Evolutionary conservation across 345 rosid species (phyloP).

Genomic region (Syzygium oleosum): DNA sequence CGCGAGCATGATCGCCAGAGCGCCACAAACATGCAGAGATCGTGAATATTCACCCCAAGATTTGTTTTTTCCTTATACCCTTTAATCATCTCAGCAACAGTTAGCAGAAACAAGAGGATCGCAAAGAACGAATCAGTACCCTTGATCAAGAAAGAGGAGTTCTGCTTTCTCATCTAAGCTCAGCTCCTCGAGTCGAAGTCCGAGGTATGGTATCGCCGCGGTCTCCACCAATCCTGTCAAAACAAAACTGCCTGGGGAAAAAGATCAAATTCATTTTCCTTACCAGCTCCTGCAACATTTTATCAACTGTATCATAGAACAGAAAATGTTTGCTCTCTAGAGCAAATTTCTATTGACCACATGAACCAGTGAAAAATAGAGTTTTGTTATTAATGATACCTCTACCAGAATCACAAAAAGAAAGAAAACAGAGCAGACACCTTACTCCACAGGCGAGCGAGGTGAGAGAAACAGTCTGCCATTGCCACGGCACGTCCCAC

Average conservation of each 20-base stretch:
- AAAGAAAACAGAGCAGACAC: conserved; percentile 10
- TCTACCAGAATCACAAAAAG: neutral
- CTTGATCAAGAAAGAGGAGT: conserved; percentile 66
- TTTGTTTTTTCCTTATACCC: neutral
- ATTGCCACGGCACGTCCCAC: conserved; percentile 95
- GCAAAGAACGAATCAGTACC: conserved; percentile 24
- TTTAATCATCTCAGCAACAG: neutral
- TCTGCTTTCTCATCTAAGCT: conserved; percentile 85
- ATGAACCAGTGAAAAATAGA: neutral
- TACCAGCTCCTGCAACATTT: neutral
- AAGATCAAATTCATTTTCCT: conserved; percentile 8
- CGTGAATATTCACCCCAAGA: neutral
- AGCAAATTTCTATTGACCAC: neutral
- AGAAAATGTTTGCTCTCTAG: neutral
- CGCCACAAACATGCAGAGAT: neutral
- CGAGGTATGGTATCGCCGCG: conserved; percentile 51
- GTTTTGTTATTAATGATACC: neutral
- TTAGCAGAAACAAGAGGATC: neutral
- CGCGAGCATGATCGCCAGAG: neutral
- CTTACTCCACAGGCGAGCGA: conserved; percentile 88
- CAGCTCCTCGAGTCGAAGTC: conserved; percentile 49
- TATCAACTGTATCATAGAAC: neutral
- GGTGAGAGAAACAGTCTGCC: conserved; percentile 81
- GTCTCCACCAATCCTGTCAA: conserved; percentile 81
- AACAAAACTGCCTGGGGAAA: conserved; percentile 85